phyloP scores from a whole-genome alignment of 306 rosid species.

The Betula pendula region DNA sequence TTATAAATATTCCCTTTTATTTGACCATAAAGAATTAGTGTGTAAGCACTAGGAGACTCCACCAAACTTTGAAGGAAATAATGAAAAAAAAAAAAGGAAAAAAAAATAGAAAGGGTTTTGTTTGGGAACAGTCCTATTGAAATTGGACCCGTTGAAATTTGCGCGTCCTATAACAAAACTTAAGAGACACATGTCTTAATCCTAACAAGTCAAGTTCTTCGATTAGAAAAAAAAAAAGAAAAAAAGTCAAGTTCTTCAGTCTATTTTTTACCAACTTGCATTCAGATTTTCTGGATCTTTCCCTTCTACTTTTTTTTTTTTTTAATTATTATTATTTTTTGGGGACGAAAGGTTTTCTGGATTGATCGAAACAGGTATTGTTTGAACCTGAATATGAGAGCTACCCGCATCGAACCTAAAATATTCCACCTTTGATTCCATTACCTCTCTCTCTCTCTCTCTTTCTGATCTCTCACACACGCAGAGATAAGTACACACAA shows the following conservation, averaged over 20 bases:
- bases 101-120: not conserved
- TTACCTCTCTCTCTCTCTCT: not conserved
- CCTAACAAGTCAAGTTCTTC: too few species aligned
- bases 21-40: constrained; percentile 29
- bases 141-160: too few species aligned
- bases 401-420: not conserved
- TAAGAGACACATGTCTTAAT: too few species aligned
- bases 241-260: too few species aligned
- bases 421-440: not conserved
- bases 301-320: too few species aligned
- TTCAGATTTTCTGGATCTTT: not conserved
- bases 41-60: not conserved
- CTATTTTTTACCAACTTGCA: not conserved
- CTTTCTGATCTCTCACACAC: too few species aligned
- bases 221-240: too few species aligned
- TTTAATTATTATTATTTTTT: too few species aligned
- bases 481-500: not conserved
- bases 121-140: too few species aligned
- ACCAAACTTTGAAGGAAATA: not conserved
- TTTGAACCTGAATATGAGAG: not conserved
- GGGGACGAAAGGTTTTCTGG: too few species aligned
- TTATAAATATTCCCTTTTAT: constrained; percentile 10
- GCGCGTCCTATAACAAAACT: too few species aligned
- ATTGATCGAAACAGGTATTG: not conserved
- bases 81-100: not conserved